Conservation (phyloP, 768 basidiomycete genomes). For the Daedaleopsis nitida region DNA sequence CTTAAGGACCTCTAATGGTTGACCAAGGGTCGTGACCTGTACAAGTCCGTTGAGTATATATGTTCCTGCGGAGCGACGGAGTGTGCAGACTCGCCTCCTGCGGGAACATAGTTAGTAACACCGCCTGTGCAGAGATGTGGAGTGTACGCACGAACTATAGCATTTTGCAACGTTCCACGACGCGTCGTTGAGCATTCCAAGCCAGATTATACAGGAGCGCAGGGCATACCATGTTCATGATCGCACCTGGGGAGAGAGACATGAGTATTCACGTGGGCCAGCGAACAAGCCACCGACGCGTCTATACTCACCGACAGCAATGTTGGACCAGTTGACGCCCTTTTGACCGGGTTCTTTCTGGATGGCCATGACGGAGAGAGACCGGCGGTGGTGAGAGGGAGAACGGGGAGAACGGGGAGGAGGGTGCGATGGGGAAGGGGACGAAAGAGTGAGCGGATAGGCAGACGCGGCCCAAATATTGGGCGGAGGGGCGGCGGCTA, state of each 20-base stretch:
- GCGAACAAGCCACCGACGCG: slow-evolving; percentile 22
- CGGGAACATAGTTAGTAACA: slow-evolving; percentile 30
- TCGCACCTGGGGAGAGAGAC: slow-evolving; percentile 64
- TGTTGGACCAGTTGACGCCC: slow-evolving; percentile 92
- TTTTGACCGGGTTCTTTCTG: slow-evolving; percentile 88
- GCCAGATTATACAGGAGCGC: slow-evolving; percentile 4
- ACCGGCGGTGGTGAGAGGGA: slow-evolving; percentile 12
- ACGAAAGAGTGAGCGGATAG: neutral
- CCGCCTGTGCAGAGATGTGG: neutral
- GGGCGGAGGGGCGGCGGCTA: slow-evolving; percentile 21
- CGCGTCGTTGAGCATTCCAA: slow-evolving; percentile 13
- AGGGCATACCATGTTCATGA: slow-evolving; percentile 92
- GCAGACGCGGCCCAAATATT: slow-evolving; percentile 16
- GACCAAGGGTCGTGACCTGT: slow-evolving; percentile 96
- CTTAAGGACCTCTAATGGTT: slow-evolving; percentile 97
- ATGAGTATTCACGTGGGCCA: slow-evolving; percentile 25
- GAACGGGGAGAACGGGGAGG: slow-evolving; percentile 16
- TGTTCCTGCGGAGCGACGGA: neutral
- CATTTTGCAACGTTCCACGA: neutral
- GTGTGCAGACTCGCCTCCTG: slow-evolving; percentile 66
- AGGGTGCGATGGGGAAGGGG: slow-evolving; percentile 13
- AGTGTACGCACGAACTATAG: slow-evolving; percentile 38
- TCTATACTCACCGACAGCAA: slow-evolving; percentile 78
- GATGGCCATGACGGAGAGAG: slow-evolving; percentile 62
- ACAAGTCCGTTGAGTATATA: neutral